Base-by-base conservation (phyloP, 306 rosid genomes). In the Medicago ruthenica region DNA sequence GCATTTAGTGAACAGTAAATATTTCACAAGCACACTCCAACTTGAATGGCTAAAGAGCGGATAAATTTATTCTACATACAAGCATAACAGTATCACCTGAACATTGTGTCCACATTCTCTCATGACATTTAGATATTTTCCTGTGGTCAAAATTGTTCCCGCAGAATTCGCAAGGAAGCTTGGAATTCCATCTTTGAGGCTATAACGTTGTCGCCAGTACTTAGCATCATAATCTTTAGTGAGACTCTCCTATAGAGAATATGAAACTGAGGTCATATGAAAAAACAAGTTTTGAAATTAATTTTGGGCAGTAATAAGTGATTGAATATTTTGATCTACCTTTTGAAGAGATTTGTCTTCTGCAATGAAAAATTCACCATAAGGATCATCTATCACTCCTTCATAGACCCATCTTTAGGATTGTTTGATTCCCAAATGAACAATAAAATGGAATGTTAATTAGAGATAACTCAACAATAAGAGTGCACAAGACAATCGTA, bases 141-240 rank as follows among this genome's bases (percentile, higher is more conserved):
- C 98, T 1, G 98, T 94, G 37, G 96, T 94, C 90, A 94, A 86
- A 87, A 94, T 94, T 81, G 91, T 92, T 76, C 92, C 93, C 0
- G 97, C 87, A 45, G 84, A 85, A 79, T 85, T 90, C 73, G 92
- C 85, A 77, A 94, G 93, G 85, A 94, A 94, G 78, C 96, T 90
- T 74, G 98, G 98, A 84, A 94, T 94, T 78, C 97, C 98, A 61
- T 94, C 98, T 85, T 94, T 94, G 80, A 92, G 98, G 74, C 97
- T 90, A 87, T 94, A 94, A 39, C 97, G 96, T 61, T 92, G 92
- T 44, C 86, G 86, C 98, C 98, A 94, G 76, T 90, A 92, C 86
- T 92, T 94, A 40, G 97, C 94, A 62, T 92, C 97, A 78, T 87
- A 85, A 80, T 94, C 98, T 82, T 88, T 97, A 57, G 91, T 86